phyloP scores from a whole-genome alignment of 2,329 filamentous ascomycete species.

The Pseudogymnoascus sp. region DNA sequence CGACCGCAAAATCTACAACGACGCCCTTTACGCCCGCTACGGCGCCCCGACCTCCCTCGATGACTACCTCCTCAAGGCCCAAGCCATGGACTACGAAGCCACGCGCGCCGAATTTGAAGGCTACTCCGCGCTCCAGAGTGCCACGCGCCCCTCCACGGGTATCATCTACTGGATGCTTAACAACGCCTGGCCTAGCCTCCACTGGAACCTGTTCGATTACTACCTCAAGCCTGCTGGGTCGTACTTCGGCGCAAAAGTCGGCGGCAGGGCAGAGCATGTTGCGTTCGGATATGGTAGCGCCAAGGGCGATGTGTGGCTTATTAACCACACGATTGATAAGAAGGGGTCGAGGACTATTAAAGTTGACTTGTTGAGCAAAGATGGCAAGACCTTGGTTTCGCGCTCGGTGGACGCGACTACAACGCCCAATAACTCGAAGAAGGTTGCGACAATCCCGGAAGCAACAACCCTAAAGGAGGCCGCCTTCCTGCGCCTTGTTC shows the following conservation, averaged over 20 bases:
- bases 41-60: slow-evolving; percentile 42
- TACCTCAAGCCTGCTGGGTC: slow-evolving; percentile 49
- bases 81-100: slow-evolving; percentile 57
- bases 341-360: slow-evolving; percentile 35
- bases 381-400: slow-evolving; percentile 36
- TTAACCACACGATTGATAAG: slow-evolving; percentile 42
- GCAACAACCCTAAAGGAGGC: slow-evolving; percentile 32
- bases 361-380: slow-evolving; percentile 40
- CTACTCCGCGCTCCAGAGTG: slow-evolving; percentile 42
- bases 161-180: slow-evolving; percentile 62
- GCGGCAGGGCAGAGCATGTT: slow-evolving; percentile 41
- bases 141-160: slow-evolving; percentile 45
- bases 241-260: slow-evolving; percentile 51
- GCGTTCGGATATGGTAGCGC: slow-evolving; percentile 42
- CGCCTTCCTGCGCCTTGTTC: slow-evolving; percentile 41
- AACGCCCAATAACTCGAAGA: slow-evolving; percentile 37
- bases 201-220: slow-evolving; percentile 58
- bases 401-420: slow-evolving; percentile 29
- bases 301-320: slow-evolving; percentile 37
- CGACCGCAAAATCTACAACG: slow-evolving; percentile 48
- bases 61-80: slow-evolving; percentile 50
- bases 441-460: slow-evolving; percentile 27
- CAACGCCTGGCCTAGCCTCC: slow-evolving; percentile 54
- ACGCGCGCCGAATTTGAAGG: slow-evolving; percentile 51
- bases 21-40: slow-evolving; percentile 42